Percentiles rank a stretch among this genome's conserved stretches.
These are phyloP conservation scores for Fomes fomentarius DNA, from an alignment of 1,284 basidiomycete genomes.

Conservation along the genomic window DNA sequence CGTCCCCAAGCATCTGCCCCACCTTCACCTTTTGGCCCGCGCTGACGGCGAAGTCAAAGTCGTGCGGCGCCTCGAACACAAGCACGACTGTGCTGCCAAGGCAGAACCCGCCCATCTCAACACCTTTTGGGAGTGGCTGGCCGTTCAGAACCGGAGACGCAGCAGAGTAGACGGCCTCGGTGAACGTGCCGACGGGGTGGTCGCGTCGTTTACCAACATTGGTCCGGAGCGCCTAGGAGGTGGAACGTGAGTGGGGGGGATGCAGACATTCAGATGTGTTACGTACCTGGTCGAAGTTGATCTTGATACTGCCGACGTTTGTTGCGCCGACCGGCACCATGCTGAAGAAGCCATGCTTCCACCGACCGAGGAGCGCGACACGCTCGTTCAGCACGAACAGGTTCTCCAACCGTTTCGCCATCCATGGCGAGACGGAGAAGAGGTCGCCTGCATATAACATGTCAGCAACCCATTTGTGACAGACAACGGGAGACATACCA, in stretches of 20 bases:
- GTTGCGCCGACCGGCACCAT: conserved; percentile 99
- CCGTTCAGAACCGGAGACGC: conserved; percentile 85
- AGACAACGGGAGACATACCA: conserved; percentile 48
- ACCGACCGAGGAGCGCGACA: conserved; percentile 94
- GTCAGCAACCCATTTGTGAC: neutral
- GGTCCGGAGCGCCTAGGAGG: conserved; percentile 72
- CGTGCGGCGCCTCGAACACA: conserved; percentile 92
- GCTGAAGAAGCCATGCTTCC: conserved; percentile 95
- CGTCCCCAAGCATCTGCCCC: conserved; percentile 75
- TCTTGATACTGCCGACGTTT: conserved; percentile 95
- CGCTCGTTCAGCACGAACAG: conserved; percentile 98
- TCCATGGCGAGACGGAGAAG: conserved; percentile 96
- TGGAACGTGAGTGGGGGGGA: neutral
- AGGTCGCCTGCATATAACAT: conserved; percentile 67
- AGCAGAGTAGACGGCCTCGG: conserved; percentile 87
- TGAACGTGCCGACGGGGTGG: conserved; percentile 87
- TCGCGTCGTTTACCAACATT: conserved; percentile 69
- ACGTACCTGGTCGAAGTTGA: conserved; percentile 92
- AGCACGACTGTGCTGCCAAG: conserved; percentile 96
- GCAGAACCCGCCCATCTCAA: conserved; percentile 98
- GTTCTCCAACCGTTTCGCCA: conserved; percentile 91
- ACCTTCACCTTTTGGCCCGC: conserved; percentile 89
- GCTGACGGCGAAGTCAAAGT: conserved; percentile 83
- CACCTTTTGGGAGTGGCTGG: conserved; percentile 85
- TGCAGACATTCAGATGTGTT: neutral